phyloP scores from a whole-genome alignment of 129 eudicot genomes.

The Daucus carota region DNA sequence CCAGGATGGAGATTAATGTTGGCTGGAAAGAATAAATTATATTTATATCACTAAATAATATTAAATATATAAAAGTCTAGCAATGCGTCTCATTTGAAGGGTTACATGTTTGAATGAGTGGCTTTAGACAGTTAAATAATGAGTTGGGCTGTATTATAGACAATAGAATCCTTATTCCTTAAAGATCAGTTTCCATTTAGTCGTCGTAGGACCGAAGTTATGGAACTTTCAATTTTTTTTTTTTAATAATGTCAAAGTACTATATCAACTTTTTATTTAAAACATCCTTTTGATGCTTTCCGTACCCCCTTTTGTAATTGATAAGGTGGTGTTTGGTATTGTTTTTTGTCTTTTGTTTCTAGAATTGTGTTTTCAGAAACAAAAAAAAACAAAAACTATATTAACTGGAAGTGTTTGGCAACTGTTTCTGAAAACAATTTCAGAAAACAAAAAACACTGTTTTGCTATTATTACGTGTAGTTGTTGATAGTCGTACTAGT shows the following conservation, averaged over 20 bases:
- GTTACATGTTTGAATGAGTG: not conserved
- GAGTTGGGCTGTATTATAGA: not conserved
- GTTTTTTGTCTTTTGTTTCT: too few species aligned
- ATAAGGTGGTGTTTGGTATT: too few species aligned
- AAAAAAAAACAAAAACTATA: too few species aligned
- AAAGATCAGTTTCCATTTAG: not conserved
- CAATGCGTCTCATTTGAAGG: not conserved
- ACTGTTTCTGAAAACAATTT: too few species aligned
- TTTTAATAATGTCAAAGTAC: too few species aligned
- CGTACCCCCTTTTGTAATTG: not conserved
- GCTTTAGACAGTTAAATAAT: not conserved
- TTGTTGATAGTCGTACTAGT: too few species aligned
- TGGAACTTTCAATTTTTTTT: not conserved
- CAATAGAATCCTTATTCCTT: not conserved
- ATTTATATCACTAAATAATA: not conserved
- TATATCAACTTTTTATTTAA: not conserved
- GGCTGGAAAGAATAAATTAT: not conserved
- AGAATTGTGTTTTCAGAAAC: too few species aligned
- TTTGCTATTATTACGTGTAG: too few species aligned
- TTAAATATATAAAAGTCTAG: not conserved
- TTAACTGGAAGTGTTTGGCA: too few species aligned
- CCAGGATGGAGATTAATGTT: not conserved
- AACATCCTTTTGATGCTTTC: not conserved
- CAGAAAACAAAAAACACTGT: too few species aligned
- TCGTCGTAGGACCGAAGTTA: not conserved